These are phyloP conservation scores for Eucommia ulmoides DNA, from an alignment of 257 asterid genomes.

Conservation along the genomic window DNA sequence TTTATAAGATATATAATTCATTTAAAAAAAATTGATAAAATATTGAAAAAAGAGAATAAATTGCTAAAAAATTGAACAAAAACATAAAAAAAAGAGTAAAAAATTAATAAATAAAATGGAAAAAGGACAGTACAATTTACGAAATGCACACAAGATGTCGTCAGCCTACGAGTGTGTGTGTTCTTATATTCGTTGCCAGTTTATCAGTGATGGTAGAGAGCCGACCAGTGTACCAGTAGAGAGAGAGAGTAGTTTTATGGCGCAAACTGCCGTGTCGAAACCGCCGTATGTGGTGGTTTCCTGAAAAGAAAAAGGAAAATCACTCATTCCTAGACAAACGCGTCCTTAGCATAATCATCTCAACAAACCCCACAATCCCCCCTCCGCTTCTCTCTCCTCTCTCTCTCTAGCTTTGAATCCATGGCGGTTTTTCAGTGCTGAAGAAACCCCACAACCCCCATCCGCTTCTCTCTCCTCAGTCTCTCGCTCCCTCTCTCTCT, in stretches of 20 bases:
- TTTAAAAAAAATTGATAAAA: no score
- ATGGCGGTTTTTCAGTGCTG: not conserved
- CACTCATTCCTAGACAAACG: not conserved
- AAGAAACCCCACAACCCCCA: no score
- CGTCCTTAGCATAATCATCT: not conserved
- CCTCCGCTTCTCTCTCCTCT: not conserved
- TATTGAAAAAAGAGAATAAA: no score
- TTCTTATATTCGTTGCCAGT: not conserved
- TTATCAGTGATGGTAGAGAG: not conserved
- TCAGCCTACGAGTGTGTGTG: not conserved
- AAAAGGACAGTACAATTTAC: no score
- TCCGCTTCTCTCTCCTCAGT: not conserved
- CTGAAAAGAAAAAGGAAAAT: not conserved
- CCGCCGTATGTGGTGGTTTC: not conserved
- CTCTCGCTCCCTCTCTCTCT: not conserved
- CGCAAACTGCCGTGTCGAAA: not conserved
- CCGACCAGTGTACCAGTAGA: not conserved
- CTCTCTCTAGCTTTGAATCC: not conserved
- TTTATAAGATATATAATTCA: no score
- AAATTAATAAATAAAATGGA: no score
- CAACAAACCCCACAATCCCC: no score
- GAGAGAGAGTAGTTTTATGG: not conserved
- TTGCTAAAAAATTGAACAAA: no score
- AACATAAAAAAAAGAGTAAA: no score
- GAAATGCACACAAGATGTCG: no score